These are phyloP conservation scores for Ziziphus jujuba DNA, from an alignment of 306 rosid species.

Conservation along the genomic window DNA sequence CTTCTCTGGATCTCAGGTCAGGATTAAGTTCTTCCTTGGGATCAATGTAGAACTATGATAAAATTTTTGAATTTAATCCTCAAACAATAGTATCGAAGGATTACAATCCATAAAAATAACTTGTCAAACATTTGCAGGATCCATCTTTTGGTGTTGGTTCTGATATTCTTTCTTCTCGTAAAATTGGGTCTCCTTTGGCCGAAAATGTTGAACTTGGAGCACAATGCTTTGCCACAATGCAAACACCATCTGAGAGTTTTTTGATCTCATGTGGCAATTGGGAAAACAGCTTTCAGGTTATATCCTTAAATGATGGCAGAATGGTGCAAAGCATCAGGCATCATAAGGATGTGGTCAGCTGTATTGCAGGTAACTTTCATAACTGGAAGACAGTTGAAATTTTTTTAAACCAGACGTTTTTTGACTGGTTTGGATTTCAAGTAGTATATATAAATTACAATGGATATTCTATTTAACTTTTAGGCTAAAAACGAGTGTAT, in stretches of 20 bases:
- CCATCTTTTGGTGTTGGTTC: constrained; percentile 89
- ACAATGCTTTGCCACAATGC: constrained; percentile 88
- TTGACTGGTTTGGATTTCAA: neutral
- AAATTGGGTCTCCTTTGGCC: constrained; percentile 86
- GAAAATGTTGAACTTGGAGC: constrained; percentile 87
- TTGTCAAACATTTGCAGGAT: constrained; percentile 56
- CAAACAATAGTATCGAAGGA: constrained; percentile 12
- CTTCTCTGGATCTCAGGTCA: constrained; percentile 88
- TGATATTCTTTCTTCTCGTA: constrained; percentile 76
- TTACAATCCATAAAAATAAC: constrained; percentile 9
- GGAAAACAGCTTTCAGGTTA: constrained; percentile 98
- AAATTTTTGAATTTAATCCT: constrained; percentile 3
- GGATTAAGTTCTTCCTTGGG: constrained; percentile 35
- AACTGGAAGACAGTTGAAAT: neutral
- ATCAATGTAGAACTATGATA: constrained; percentile 16
- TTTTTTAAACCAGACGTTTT: neutral
- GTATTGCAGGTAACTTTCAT: constrained; percentile 80
- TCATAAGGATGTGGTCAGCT: constrained; percentile 96
- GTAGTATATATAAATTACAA: neutral
- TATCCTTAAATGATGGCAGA: constrained; percentile 84
- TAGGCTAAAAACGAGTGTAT: no score
- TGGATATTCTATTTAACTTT: no score
- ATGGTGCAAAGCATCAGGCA: constrained; percentile 96
- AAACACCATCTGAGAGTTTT: constrained; percentile 71
- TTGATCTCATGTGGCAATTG: constrained; percentile 94